Evolutionary conservation across 1,284 basidiomycete species (phyloP).

Genomic region (Ganoderma sp.): DNA sequence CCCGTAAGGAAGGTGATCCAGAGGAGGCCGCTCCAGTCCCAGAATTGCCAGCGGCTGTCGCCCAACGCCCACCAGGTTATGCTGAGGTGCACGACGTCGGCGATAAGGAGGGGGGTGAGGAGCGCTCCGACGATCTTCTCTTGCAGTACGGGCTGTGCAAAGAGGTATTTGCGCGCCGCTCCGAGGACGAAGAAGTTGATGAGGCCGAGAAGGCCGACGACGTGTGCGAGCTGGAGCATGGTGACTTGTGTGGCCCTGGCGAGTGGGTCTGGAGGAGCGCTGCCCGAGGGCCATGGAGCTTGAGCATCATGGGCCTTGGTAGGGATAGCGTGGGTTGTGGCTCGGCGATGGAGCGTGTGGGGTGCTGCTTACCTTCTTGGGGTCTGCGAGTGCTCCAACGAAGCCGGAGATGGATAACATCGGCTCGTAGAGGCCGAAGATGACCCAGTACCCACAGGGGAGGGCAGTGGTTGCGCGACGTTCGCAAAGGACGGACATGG

Average conservation of each 20-base stretch:
- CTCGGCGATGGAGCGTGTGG: not conserved
- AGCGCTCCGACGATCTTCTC: conserved; percentile 70
- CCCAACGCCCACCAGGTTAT: conserved; percentile 77
- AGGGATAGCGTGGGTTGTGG: not conserved
- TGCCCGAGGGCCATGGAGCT: conserved; percentile 67
- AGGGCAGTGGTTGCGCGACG: conserved; percentile 57
- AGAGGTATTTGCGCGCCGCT: conserved; percentile 63
- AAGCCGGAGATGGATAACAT: conserved; percentile 67
- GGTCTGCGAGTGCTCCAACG: conserved; percentile 69
- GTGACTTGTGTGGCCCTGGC: conserved; percentile 71
- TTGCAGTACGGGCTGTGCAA: conserved; percentile 62
- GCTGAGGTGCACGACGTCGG: conserved; percentile 67
- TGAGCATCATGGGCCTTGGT: conserved; percentile 70
- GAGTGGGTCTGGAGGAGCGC: conserved; percentile 54
- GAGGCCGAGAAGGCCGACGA: conserved; percentile 72
- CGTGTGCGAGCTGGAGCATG: conserved; percentile 72
- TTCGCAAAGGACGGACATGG: conserved; percentile 21
- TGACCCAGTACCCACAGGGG: conserved; percentile 70
- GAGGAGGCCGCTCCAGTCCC: conserved; percentile 68
- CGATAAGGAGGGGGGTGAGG: conserved; percentile 69
- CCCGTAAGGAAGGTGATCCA: conserved; percentile 72
- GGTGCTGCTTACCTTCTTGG: conserved; percentile 55
- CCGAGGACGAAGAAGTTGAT: conserved; percentile 71
- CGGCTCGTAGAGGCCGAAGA: conserved; percentile 77
- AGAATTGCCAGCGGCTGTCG: conserved; percentile 64